Percentiles rank a stretch among this genome's conserved stretches.
Evolutionary conservation across 371 early-diverging fungal genomes (phyloP).

Genomic region (Mucor piriformis): DNA sequence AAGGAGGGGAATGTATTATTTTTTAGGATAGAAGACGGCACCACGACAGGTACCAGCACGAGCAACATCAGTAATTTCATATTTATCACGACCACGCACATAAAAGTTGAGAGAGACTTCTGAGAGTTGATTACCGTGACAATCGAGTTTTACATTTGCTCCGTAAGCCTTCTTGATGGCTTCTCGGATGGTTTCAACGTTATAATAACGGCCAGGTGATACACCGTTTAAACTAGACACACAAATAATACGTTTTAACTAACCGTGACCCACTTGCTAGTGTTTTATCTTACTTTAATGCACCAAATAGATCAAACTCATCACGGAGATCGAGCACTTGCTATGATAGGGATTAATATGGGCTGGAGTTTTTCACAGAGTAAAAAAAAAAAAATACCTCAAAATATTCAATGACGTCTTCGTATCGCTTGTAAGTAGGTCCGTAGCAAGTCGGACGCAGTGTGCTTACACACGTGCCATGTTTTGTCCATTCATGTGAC

Average conservation of each 20-base stretch:
- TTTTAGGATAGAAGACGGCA: slow-evolving; percentile 42
- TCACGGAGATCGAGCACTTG: slow-evolving; percentile 43
- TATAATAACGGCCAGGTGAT: slow-evolving; percentile 42
- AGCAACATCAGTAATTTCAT: slow-evolving; percentile 37
- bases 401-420: slow-evolving; percentile 54
- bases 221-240: slow-evolving; percentile 41
- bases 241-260: not conserved
- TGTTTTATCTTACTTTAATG: slow-evolving; percentile 34
- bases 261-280: not conserved
- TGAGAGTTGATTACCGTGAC: slow-evolving; percentile 27
- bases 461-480: slow-evolving; percentile 59
- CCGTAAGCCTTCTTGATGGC: slow-evolving; percentile 36
- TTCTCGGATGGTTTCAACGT: slow-evolving; percentile 33
- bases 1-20: slow-evolving; percentile 23
- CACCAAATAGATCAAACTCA: slow-evolving; percentile 49
- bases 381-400: slow-evolving; percentile 24
- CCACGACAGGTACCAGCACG: slow-evolving; percentile 37
- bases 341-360: slow-evolving; percentile 14
- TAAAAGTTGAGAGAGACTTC: slow-evolving; percentile 48
- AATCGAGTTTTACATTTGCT: slow-evolving; percentile 36
- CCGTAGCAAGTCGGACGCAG: slow-evolving; percentile 51
- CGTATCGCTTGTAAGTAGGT: slow-evolving; percentile 32
- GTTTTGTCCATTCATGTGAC: slow-evolving; percentile 63
- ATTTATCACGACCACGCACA: slow-evolving; percentile 41
- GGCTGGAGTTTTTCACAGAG: not conserved